phyloP scores from a whole-genome alignment of 495 filamentous ascomycete species.

The Aspergillus funiculosus region DNA sequence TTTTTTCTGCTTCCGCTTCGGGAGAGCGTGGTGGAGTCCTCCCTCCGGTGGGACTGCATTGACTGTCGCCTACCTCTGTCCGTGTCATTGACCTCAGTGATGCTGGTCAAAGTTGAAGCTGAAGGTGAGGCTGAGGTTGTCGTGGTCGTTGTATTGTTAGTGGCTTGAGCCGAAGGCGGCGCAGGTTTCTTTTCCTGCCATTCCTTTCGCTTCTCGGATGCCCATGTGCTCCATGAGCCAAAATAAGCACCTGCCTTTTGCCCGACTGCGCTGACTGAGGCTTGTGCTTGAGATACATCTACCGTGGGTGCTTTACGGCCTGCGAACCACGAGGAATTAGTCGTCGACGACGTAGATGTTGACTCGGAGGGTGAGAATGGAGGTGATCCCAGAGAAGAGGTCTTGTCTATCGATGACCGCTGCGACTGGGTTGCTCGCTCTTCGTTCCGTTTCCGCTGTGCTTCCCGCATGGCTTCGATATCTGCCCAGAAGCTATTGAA shows the following conservation, averaged over 20 bases:
- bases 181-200: conserved; percentile 44
- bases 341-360: conserved; percentile 11
- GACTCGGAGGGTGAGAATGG: conserved; percentile 20
- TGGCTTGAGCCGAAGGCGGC: no score
- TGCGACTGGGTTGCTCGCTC: conserved; percentile 43
- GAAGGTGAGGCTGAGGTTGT: conserved; percentile 24
- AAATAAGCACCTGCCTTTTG: conserved; percentile 81
- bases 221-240: conserved; percentile 93
- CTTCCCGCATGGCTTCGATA: conserved; percentile 79
- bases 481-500: conserved; percentile 86
- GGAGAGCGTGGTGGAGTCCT: conserved; percentile 27
- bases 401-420: conserved; percentile 31
- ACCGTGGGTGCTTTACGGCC: conserved; percentile 37
- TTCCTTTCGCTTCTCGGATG: conserved; percentile 75
- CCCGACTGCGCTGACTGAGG: conserved; percentile 59
- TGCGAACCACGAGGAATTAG: conserved; percentile 22
- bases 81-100: conserved; percentile 27
- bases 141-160: conserved; percentile 15
- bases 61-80: conserved; percentile 33
- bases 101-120: conserved; percentile 24
- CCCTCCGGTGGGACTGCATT: conserved; percentile 27
- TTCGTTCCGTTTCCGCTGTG: conserved; percentile 64
- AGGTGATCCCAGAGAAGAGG: conserved; percentile 20
- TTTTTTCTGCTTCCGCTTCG: conserved; percentile 41
- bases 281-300: conserved; percentile 62